Evolutionary conservation across 345 rosid species (phyloP).

Genomic region (Cardamine chenopodiifolia): DNA sequence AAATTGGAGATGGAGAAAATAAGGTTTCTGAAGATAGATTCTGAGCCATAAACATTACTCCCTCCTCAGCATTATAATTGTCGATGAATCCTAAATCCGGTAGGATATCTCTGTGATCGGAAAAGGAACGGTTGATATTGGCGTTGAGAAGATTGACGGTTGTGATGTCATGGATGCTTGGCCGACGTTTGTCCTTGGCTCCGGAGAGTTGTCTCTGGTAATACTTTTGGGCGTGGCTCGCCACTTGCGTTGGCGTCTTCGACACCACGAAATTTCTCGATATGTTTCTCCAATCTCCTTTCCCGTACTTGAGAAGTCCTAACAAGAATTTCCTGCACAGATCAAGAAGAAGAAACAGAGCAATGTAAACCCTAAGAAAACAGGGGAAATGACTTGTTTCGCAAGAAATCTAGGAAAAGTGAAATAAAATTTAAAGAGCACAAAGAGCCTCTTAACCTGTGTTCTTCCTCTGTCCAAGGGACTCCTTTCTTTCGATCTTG

Average conservation of each 20-base stretch:
- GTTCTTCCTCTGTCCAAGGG: slow-evolving; percentile 99
- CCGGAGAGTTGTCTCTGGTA: slow-evolving; percentile 85
- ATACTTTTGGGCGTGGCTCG: slow-evolving; percentile 98
- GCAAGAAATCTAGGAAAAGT: slow-evolving; percentile 11
- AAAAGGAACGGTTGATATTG: slow-evolving; percentile 50
- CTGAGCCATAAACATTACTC: slow-evolving; percentile 13
- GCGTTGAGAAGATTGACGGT: slow-evolving; percentile 57
- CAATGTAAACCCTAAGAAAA: slow-evolving; percentile 18
- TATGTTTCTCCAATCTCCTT: slow-evolving; percentile 99
- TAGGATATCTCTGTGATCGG: slow-evolving; percentile 30
- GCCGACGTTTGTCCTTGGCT: slow-evolving; percentile 82
- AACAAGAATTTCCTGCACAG: slow-evolving; percentile 67
- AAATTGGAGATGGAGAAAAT: slow-evolving; percentile 31
- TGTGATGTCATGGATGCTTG: slow-evolving; percentile 94
- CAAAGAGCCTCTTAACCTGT: slow-evolving; percentile 55
- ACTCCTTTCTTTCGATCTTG: slow-evolving; percentile 91
- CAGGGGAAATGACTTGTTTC: slow-evolving; percentile 24
- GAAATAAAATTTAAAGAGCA: background rate
- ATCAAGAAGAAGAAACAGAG: slow-evolving; percentile 21
- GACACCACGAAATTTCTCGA: slow-evolving; percentile 80
- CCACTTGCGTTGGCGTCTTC: slow-evolving; percentile 96
- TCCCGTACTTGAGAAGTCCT: slow-evolving; percentile 87
- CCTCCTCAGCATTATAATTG: slow-evolving; percentile 32
- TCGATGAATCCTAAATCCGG: slow-evolving; percentile 37
- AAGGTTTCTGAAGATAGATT: slow-evolving; percentile 25